Conservation (phyloP, 1,139 yeast species). For the Arxiozyma slooffiae region DNA sequence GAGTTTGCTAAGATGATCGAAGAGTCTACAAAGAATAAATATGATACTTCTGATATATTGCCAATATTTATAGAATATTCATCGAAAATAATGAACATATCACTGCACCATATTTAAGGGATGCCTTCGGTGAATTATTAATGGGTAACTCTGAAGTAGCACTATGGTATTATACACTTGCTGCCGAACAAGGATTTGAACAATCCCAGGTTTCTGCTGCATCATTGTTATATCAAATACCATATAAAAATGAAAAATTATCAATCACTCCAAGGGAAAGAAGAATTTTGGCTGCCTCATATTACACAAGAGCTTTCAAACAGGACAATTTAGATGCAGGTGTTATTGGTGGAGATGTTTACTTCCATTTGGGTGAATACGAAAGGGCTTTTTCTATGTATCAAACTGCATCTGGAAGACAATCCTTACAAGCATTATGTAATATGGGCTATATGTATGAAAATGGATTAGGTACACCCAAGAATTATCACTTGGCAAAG, state of each 20-base stretch:
- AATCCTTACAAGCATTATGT: conserved; percentile 66
- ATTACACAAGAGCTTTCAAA: conserved; percentile 59
- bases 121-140: conserved; percentile 54
- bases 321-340: conserved; percentile 64
- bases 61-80: conserved; percentile 41
- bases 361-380: conserved; percentile 39
- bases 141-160: conserved; percentile 56
- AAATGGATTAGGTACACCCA: conserved; percentile 65
- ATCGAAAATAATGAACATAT: conserved; percentile 48
- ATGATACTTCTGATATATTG: conserved; percentile 36
- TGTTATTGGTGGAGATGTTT: conserved; percentile 70
- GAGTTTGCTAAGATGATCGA: conserved; percentile 42
- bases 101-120: conserved; percentile 49
- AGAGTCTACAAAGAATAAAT: conserved; percentile 35
- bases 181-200: conserved; percentile 83
- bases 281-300: conserved; percentile 48
- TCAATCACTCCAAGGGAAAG: conserved; percentile 35
- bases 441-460: conserved; percentile 85
- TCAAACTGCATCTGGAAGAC: conserved; percentile 48
- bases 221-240: conserved; percentile 56
- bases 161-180: conserved; percentile 65
- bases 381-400: conserved; percentile 55
- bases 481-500: conserved; percentile 76
- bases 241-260: conserved; percentile 36
- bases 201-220: conserved; percentile 75